phyloP scores from a whole-genome alignment of 768 basidiomycete genomes.

The Dentipellis sp. region DNA sequence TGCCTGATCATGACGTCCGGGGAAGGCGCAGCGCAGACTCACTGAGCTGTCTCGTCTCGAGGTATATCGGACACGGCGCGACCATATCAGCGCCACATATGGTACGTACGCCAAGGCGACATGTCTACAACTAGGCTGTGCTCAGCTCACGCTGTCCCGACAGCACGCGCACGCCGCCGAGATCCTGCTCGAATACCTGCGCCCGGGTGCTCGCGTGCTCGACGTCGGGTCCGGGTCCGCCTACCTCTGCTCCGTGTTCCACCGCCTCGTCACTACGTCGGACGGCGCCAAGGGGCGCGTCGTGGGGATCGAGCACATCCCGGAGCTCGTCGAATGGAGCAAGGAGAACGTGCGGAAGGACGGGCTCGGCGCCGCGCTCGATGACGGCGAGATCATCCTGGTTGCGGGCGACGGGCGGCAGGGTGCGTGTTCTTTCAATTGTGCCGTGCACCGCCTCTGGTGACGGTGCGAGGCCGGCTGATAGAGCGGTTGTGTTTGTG shows the following conservation, averaged over 20 bases:
- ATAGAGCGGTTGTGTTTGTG: not conserved
- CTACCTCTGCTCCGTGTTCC: conserved; percentile 75
- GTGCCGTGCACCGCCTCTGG: not conserved
- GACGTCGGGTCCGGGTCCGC: conserved; percentile 89
- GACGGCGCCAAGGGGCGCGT: conserved; percentile 46
- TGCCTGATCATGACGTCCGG: not conserved
- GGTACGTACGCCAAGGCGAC: conserved; percentile 31
- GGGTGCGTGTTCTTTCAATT: conserved; percentile 31
- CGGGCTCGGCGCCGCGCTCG: conserved; percentile 45
- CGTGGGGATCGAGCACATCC: conserved; percentile 88
- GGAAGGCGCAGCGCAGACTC: not conserved
- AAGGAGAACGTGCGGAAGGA: conserved; percentile 57
- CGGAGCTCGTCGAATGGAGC: conserved; percentile 66
- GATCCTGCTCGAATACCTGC: conserved; percentile 63
- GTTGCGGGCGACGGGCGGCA: conserved; percentile 72
- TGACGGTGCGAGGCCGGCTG: too few relatives aligned
- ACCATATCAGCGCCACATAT: conserved; percentile 98
- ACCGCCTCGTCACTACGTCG: conserved; percentile 49
- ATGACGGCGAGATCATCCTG: conserved; percentile 49
- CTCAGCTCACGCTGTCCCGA: not conserved
- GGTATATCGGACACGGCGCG: conserved; percentile 70
- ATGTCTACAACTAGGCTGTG: not conserved
- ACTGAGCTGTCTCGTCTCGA: not conserved
- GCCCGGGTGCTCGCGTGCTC: conserved; percentile 65
- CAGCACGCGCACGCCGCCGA: conserved; percentile 84